Evolutionary conservation across 345 rosid species (phyloP).

Genomic region (Sapria himalayana): DNA sequence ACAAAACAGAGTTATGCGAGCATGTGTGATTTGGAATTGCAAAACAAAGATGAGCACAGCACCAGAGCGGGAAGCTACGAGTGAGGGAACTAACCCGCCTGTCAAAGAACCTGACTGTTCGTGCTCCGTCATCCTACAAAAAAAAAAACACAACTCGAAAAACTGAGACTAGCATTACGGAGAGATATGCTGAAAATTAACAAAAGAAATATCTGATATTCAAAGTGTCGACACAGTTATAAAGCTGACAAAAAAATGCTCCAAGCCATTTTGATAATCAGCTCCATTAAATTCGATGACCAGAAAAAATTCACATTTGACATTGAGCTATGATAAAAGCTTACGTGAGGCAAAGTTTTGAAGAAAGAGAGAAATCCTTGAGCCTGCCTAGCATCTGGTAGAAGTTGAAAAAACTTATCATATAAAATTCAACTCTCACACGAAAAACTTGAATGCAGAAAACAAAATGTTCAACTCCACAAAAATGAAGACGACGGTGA

Average conservation of each 20-base stretch:
- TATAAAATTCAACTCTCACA: slow-evolving; percentile 6
- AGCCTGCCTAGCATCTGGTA: slow-evolving; percentile 75
- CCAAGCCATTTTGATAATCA: too few relatives aligned
- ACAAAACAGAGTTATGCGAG: too few relatives aligned
- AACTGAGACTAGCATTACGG: not conserved
- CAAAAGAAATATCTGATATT: not conserved
- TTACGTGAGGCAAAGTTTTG: slow-evolving; percentile 71
- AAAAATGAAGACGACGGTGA: not conserved
- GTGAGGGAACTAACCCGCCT: slow-evolving; percentile 81
- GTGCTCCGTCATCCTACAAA: slow-evolving; percentile 55
- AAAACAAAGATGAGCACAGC: too few relatives aligned
- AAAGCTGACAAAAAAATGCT: too few relatives aligned
- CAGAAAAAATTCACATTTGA: too few relatives aligned
- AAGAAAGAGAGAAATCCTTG: slow-evolving; percentile 93
- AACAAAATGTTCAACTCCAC: not conserved
- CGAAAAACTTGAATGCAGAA: slow-evolving; percentile 2
- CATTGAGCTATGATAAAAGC: slow-evolving; percentile 9
- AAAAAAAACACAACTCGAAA: slow-evolving; percentile 3
- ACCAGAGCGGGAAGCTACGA: too few relatives aligned
- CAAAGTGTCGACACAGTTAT: too few relatives aligned
- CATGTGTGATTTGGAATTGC: too few relatives aligned
- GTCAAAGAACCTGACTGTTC: slow-evolving; percentile 78
- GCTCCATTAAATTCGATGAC: too few relatives aligned
- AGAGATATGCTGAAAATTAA: not conserved
- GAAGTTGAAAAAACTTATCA: slow-evolving; percentile 4